Base-by-base conservation (phyloP, 768 basidiomycete genomes). In the Chlorophyllum brunneum region DNA sequence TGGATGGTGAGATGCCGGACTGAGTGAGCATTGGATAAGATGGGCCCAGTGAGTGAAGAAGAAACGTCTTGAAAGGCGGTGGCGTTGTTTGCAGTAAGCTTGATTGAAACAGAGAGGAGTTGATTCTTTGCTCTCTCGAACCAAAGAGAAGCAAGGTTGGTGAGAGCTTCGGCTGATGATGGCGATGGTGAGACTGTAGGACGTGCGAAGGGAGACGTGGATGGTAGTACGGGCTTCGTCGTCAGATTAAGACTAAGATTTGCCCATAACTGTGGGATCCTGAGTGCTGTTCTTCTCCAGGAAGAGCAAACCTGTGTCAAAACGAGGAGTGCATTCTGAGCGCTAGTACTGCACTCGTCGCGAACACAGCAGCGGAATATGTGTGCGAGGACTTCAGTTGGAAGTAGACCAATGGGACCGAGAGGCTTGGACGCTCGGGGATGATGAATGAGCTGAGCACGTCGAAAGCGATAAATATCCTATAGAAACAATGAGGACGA, bases 261-360 rank as follows among this genome's bases (percentile, higher is more conserved):
- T 22, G 42, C 20, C 51, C 51, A 52, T 7, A 52, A n/a, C 36
- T 52, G 42, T 13, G 51, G 51, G 15, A 52, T 36, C 11, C 34
- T 24, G 18, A 52, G 42, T 7, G 34, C 42, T 2, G 22, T n/a
- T 45, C 30, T 52, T 16, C 51, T 26, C 51, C 51, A 52, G 18
- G 51, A 52, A 22, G 51, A 44, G 29, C 51, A 52, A n/a, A 52
- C 51, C 23, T 52, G 51, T 4, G 42, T 33, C n/a, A 52, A 22
- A 4, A 52, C 33, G 5, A 45, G 42, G n/a, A 42, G 34, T 9
- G 30, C n/a, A 15, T 33, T 22, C 15, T 22, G 40, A 4, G 37
- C 3, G 18, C 24, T 29, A 2, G 11, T n/a, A 6, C 11, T 34
- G 18, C 18, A n/a, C 10, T 30, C 40, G 9, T 42, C 39, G 15